A percentile compares a stretch with the other conserved stretches of the same genome.
Conservation (phyloP, 306 rosid species). For the Trifolium subterraneum region DNA sequence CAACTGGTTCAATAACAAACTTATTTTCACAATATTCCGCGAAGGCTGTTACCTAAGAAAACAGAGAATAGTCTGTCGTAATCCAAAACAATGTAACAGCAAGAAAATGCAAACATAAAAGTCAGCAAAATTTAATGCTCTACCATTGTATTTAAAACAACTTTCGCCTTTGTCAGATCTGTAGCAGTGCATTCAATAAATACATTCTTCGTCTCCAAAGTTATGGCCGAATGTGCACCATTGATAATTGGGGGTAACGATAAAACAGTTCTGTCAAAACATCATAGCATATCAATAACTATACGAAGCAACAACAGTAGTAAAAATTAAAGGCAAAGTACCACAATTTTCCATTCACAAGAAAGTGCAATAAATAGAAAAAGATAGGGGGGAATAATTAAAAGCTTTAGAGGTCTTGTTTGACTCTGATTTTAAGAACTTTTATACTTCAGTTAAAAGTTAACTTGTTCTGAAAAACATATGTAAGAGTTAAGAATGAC, state of each 20-base stretch:
- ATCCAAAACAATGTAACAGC: slow-evolving; percentile 32
- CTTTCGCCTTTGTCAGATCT: slow-evolving; percentile 92
- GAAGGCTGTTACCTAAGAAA: slow-evolving; percentile 75
- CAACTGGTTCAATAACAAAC: slow-evolving; percentile 87
- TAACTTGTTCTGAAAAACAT: not conserved
- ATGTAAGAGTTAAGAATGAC: not conserved
- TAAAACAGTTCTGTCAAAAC: slow-evolving; percentile 73
- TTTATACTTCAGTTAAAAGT: not conserved
- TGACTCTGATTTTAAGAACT: not conserved
- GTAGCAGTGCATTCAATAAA: slow-evolving; percentile 97
- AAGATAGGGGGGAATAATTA: not conserved
- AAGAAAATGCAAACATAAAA: slow-evolving; percentile 21
- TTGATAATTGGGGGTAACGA: slow-evolving; percentile 95
- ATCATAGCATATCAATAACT: slow-evolving; percentile 28
- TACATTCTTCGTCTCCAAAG: slow-evolving; percentile 81
- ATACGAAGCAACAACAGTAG: not conserved
- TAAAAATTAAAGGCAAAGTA: slow-evolving; percentile 31
- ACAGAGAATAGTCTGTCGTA: slow-evolving; percentile 40
- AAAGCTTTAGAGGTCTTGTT: not conserved
- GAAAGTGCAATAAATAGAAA: not conserved
- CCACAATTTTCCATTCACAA: not conserved
- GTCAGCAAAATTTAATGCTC: slow-evolving; percentile 25
- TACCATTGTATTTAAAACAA: slow-evolving; percentile 93
- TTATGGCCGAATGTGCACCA: slow-evolving; percentile 93
- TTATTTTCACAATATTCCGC: slow-evolving; percentile 72